Evolutionary conservation across 805 yeast genomes (phyloP).

Genomic region (Metschnikowia santaceciliae): DNA sequence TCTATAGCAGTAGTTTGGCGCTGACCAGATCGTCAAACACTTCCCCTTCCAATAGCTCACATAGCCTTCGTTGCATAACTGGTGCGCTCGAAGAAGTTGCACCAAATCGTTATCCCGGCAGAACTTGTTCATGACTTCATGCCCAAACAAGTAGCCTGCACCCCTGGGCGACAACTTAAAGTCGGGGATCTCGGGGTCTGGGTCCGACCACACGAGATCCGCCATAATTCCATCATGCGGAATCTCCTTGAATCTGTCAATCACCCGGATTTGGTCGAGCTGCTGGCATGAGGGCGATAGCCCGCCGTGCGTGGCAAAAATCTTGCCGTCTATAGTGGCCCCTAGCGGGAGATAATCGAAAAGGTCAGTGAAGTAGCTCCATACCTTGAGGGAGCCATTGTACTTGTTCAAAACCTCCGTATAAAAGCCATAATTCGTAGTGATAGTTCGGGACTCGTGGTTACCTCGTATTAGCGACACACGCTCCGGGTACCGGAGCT

Average conservation of each 20-base stretch:
- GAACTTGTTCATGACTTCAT: conserved; percentile 85
- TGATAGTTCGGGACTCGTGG: conserved; percentile 94
- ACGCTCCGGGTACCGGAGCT: conserved; percentile 81
- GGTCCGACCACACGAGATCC: conserved; percentile 97
- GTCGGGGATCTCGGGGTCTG: conserved; percentile 69
- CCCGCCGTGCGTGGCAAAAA: conserved; percentile 97
- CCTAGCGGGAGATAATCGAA: conserved; percentile 77
- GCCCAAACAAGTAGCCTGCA: conserved; percentile 96
- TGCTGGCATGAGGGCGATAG: conserved; percentile 92
- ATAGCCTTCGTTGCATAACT: conserved; percentile 93
- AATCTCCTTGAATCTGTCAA: conserved; percentile 89
- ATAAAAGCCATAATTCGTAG: conserved; percentile 95
- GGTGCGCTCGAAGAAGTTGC: conserved; percentile 91
- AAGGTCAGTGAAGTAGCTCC: conserved; percentile 87
- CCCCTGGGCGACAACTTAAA: conserved; percentile 92
- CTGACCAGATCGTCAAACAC: conserved; percentile 96
- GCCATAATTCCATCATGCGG: conserved; percentile 99
- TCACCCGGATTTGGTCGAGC: conserved; percentile 82
- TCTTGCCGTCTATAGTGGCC: conserved; percentile 73
- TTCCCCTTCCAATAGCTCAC: conserved; percentile 87
- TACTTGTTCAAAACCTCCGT: conserved; percentile 91
- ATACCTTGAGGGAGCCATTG: conserved; percentile 65
- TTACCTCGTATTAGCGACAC: conserved; percentile 86
- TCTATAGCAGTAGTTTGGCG: conserved; percentile 95
- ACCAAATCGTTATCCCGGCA: conserved; percentile 71